Evolutionary conservation across 2,329 filamentous ascomycete genomes (phyloP).

Genomic region (Lomentospora prolificans): DNA sequence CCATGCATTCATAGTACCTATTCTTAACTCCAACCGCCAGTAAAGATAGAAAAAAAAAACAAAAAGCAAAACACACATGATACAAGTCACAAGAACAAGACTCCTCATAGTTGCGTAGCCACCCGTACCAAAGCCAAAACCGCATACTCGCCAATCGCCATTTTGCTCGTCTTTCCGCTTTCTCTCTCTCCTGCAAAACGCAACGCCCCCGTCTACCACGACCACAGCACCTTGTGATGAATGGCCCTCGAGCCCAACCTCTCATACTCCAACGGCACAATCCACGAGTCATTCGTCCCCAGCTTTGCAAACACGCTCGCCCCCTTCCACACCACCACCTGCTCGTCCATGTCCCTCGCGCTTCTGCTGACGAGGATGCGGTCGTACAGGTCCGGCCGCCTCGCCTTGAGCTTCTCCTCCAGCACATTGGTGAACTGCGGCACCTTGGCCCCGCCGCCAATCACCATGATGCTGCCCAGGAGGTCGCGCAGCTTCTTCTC

Average conservation of each 20-base stretch:
- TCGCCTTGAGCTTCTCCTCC: constrained; percentile 68
- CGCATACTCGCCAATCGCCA: neutral
- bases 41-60: neutral
- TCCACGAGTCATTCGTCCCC: constrained; percentile 91
- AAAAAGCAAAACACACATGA: neutral
- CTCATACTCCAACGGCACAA: constrained; percentile 80
- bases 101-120: neutral
- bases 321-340: constrained; percentile 97
- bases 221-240: constrained; percentile 69
- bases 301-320: constrained; percentile 93
- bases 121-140: neutral
- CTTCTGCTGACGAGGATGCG: constrained; percentile 55
- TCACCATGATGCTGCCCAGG: constrained; percentile 80
- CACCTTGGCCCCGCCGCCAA: constrained; percentile 75
- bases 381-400: constrained; percentile 50
- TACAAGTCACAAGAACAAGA: neutral
- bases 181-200: neutral
- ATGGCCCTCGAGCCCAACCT: constrained; percentile 70
- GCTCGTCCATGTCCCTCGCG: constrained; percentile 89
- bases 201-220: constrained; percentile 32
- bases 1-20: neutral
- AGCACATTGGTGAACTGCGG: constrained; percentile 72
- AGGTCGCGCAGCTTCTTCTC: constrained; percentile 91
- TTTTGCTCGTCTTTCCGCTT: neutral
- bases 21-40: constrained; percentile 2